Percentiles rank a stretch among this genome's conserved stretches.
phyloP scores from a whole-genome alignment of 75 land plant genomes.

The Cunninghamia lanceolata region DNA sequence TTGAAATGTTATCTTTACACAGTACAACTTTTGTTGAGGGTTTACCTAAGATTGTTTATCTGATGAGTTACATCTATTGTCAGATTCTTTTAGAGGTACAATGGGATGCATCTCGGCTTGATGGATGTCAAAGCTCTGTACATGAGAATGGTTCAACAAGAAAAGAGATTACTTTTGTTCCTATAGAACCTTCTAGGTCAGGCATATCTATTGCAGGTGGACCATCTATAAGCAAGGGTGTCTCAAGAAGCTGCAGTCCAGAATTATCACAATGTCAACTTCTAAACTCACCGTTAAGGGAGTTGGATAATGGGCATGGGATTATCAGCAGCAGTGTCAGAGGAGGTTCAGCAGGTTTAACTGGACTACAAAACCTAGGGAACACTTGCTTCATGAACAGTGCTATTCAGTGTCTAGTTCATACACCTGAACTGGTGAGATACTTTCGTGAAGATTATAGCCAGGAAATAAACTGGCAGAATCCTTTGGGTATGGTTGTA shows the following conservation, averaged over 20 bases:
- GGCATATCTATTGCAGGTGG: conserved; percentile 54
- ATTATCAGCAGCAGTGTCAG: conserved; percentile 35
- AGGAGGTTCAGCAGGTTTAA: conserved; percentile 54
- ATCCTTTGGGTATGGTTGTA: conserved; percentile 92
- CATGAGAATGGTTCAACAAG: conserved; percentile 54
- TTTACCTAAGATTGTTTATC: conserved; percentile 7
- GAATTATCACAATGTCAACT: conserved; percentile 41
- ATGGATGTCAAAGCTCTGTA: conserved; percentile 29
- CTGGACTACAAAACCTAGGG: conserved; percentile 81
- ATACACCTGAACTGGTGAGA: conserved; percentile 80
- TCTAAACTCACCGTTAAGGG: conserved; percentile 35
- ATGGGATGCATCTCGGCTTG: conserved; percentile 27
- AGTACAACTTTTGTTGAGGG: not conserved
- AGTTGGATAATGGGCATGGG: conserved; percentile 35
- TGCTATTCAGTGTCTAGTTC: conserved; percentile 89
- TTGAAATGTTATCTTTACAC: not conserved
- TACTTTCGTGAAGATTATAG: conserved; percentile 81
- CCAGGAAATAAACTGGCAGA: conserved; percentile 80
- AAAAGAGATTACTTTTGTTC: conserved; percentile 32
- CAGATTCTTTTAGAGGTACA: conserved; percentile 76
- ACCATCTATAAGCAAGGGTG: conserved; percentile 43
- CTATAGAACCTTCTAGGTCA: conserved; percentile 49
- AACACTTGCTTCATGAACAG: conserved; percentile 97
- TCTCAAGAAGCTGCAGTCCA: conserved; percentile 39
- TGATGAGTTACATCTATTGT: conserved; percentile 7